Conservation (phyloP, 495 filamentous ascomycete genomes). For the Oidiodendron maius region DNA sequence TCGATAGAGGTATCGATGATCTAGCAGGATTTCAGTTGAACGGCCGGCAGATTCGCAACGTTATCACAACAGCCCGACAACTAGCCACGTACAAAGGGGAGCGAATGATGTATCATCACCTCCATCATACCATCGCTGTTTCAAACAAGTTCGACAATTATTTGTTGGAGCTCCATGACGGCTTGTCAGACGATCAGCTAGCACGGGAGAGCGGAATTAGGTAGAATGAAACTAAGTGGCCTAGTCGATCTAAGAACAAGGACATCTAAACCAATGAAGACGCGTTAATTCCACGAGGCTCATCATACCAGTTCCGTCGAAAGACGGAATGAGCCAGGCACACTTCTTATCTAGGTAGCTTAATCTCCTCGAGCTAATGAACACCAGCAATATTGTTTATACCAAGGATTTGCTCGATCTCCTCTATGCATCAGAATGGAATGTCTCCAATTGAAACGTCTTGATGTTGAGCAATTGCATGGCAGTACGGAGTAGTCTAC, state of each 20-base stretch:
- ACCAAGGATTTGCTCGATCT: slow-evolving; percentile 9
- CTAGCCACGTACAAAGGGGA: slow-evolving; percentile 8
- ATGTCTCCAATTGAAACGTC: too few species aligned
- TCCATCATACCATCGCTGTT: neutral
- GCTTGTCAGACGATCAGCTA: neutral
- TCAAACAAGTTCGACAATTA: slow-evolving; percentile 4
- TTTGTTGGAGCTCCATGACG: neutral
- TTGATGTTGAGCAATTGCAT: too few species aligned
- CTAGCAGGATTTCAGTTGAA: slow-evolving; percentile 27
- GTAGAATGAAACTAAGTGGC: too few species aligned
- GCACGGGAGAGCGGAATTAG: too few species aligned
- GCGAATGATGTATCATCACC: slow-evolving; percentile 2
- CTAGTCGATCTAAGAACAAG: too few species aligned
- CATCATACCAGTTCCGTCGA: too few species aligned
- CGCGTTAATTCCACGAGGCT: too few species aligned
- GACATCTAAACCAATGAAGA: too few species aligned
- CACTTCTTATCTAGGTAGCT: too few species aligned
- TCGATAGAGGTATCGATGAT: neutral
- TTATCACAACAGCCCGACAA: slow-evolving; percentile 26
- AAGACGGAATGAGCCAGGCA: too few species aligned
- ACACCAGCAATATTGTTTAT: slow-evolving; percentile 15
- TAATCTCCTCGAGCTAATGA: slow-evolving; percentile 11
- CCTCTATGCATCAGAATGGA: slow-evolving; percentile 7
- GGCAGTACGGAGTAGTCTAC: too few species aligned
- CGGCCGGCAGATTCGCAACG: slow-evolving; percentile 32